Base-by-base conservation (phyloP, 352 stramenopile genomes). In the Globisporangium paddicum region DNA sequence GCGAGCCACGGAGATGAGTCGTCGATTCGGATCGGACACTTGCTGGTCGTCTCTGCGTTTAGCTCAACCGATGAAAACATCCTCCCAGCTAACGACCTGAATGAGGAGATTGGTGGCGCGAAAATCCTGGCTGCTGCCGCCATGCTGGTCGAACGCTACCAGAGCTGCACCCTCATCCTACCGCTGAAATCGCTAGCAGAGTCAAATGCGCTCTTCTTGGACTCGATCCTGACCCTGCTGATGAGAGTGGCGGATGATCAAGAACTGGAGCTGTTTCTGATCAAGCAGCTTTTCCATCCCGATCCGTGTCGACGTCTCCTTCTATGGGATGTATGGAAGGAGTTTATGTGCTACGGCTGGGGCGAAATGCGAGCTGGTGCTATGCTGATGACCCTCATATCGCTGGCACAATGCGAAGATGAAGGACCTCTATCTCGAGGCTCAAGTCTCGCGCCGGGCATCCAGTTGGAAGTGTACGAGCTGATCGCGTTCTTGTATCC, bases 281-380 rank as follows among this genome's bases (percentile, higher is more conserved):
- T 86, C 13, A 73, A 87, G 41, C 75, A 87, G 48, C 77, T 73
- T 9, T 49, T 85, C 28, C 74, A 82, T 63, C 73, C 75, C 0
- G 55, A 75, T 37, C 67, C 69, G 38, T 60, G 53, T 5, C 75
- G 82, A 35, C 75, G 70, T 18, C 64, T 64, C 1, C 11, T 89
- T 35, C 58, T 82, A 49, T 86, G 69, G 71, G 69, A 77, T 25
- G 46, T 86, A 3, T 89, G 79, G 79, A 69, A 69, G 25, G 77
- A 89, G 60, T 52, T 87, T 7, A 25, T 89, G 51, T 87, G 75
- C 53, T 80, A 67, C 41, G 69, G 69, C 42, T 87, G 69, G 75
- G 61, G 79, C 25, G 73, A 85, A 42, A 14, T 48, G 5, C 54
- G 77, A 2, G 67, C 69, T 30, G 40, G 51, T 0, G 48, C 65